Evolutionary conservation across 1,284 basidiomycete species (phyloP).

Genomic region (Caloboletus firmus): DNA sequence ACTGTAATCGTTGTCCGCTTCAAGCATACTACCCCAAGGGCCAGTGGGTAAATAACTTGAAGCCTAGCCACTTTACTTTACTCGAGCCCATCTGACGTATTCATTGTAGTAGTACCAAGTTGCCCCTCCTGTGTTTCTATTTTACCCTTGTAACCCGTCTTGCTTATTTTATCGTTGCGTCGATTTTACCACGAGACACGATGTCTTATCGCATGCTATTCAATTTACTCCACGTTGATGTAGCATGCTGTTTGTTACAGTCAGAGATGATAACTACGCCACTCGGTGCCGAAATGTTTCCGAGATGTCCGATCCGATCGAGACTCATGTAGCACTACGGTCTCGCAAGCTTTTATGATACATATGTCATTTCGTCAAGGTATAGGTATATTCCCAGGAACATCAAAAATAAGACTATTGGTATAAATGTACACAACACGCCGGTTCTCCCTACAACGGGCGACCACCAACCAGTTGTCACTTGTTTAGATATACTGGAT

Average conservation of each 20-base stretch:
- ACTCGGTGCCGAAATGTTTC: background rate
- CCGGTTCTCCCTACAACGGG: background rate
- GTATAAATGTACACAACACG: background rate
- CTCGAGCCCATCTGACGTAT: slow-evolving; percentile 1
- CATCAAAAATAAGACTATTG: no score
- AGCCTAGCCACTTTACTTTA: slow-evolving; percentile 3
- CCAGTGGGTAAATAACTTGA: slow-evolving; percentile 17
- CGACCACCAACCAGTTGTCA: background rate
- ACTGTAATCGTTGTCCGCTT: slow-evolving; percentile 78
- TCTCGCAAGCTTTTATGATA: background rate
- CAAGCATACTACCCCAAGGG: slow-evolving; percentile 36
- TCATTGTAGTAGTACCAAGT: slow-evolving; percentile 9
- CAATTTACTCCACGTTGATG: slow-evolving; percentile 1
- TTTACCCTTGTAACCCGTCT: slow-evolving; percentile 3
- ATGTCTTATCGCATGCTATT: slow-evolving; percentile 6
- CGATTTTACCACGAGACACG: slow-evolving; percentile 7
- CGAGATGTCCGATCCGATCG: no score
- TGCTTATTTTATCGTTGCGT: slow-evolving; percentile 1
- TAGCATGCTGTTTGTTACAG: slow-evolving; percentile 2
- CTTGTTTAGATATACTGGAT: background rate
- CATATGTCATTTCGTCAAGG: background rate
- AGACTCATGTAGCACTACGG: no score
- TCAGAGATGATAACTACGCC: background rate
- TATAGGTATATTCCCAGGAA: no score
- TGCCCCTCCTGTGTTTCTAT: background rate